Percentiles rank a stretch among this genome's conserved stretches.
These are phyloP conservation scores for Boletus edulis DNA, from an alignment of 768 basidiomycete genomes.

Conservation along the genomic window DNA sequence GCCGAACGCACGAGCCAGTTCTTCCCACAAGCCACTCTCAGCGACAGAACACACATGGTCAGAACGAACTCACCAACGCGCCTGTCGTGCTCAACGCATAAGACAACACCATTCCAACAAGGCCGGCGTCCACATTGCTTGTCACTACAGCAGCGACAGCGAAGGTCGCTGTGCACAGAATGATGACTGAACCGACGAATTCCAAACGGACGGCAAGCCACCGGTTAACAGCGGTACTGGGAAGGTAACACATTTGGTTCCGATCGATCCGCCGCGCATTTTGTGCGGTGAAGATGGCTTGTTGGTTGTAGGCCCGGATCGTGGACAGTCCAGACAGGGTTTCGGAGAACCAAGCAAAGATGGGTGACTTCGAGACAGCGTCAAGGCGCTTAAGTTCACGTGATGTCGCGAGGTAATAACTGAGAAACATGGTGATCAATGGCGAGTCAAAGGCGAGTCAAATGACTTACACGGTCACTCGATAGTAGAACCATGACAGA, in stretches of 20 bases:
- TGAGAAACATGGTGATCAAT: constrained; percentile 25
- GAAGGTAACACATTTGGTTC: constrained; percentile 78
- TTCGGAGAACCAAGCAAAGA: constrained; percentile 88
- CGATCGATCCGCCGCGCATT: constrained; percentile 78
- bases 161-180: constrained; percentile 66
- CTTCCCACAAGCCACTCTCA: constrained; percentile 31
- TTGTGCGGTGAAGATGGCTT: constrained; percentile 59
- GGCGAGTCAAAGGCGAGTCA: neutral
- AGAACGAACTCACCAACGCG: constrained; percentile 54
- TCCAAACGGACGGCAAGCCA: constrained; percentile 87
- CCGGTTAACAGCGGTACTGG: constrained; percentile 71
- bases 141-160: constrained; percentile 71
- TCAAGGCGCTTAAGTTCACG: constrained; percentile 88
- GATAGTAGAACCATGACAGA: constrained; percentile 73
- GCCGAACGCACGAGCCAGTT: constrained; percentile 83
- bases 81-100: constrained; percentile 84
- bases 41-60: neutral
- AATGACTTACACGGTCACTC: constrained; percentile 68
- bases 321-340: constrained; percentile 74
- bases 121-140: constrained; percentile 78
- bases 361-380: constrained; percentile 85
- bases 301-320: constrained; percentile 78
- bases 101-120: constrained; percentile 83
- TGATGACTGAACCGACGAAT: constrained; percentile 78
- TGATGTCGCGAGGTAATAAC: constrained; percentile 85